phyloP scores from a whole-genome alignment of 208 protist genomes.

The Crithidia sp. region DNA sequence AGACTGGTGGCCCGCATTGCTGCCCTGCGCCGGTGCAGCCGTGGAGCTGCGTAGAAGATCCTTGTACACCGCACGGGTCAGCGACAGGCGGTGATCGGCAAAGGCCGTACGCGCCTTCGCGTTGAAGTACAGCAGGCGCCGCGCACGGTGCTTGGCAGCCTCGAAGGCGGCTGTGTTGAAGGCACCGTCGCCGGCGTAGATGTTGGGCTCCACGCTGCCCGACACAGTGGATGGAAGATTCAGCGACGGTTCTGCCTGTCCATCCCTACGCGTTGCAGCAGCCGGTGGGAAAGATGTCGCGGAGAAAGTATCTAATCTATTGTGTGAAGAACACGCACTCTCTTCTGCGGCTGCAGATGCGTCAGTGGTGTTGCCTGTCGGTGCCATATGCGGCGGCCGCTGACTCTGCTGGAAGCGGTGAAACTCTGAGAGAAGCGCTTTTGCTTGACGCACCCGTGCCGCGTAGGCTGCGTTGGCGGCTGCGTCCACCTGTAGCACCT shows the following conservation, averaged over 20 bases:
- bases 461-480: slow-evolving; percentile 10
- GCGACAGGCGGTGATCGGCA: slow-evolving; percentile 3
- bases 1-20: no score
- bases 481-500: not conserved
- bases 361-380: no score
- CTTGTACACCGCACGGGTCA: slow-evolving; percentile 21
- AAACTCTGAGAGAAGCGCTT: slow-evolving; percentile 8
- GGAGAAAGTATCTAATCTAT: no score
- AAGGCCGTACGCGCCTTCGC: slow-evolving; percentile 16
- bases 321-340: no score
- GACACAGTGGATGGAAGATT: no score
- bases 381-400: not conserved
- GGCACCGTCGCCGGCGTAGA: not conserved
- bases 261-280: no score
- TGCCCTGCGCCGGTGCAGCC: no score
- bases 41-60: not conserved
- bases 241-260: no score
- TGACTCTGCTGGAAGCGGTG: slow-evolving; percentile 8
- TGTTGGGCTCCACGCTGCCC: not conserved
- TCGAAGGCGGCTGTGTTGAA: slow-evolving; percentile 14
- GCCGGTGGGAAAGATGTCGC: no score
- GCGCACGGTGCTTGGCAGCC: slow-evolving; percentile 13
- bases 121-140: slow-evolving; percentile 24
- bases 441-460: slow-evolving; percentile 1
- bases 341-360: no score